Percentiles rank a stretch among this genome's conserved stretches.
Conservation (phyloP, 495 filamentous ascomycete genomes). For the Hypoxylon crocopeplum region DNA sequence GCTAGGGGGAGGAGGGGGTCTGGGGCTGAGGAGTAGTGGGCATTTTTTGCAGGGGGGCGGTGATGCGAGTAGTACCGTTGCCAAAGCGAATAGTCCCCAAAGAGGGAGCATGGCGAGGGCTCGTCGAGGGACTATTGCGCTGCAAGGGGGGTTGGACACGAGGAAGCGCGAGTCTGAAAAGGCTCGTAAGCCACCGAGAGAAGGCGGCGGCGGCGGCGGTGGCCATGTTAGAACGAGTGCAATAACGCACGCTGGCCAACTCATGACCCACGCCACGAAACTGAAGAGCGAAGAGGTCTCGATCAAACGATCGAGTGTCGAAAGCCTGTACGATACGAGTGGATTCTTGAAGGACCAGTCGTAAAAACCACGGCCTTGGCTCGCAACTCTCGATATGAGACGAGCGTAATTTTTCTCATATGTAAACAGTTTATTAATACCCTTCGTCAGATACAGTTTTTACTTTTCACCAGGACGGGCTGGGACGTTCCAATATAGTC, state of each 20-base stretch:
- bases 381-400: not conserved
- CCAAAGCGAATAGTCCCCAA: not conserved
- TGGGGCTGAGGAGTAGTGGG: not conserved
- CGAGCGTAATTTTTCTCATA: constrained; percentile 5
- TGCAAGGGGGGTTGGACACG: constrained; percentile 19
- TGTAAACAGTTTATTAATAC: constrained; percentile 20
- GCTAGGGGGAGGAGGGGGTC: too few species aligned
- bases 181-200: constrained; percentile 8
- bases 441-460: too few species aligned
- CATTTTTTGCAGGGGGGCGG: not conserved
- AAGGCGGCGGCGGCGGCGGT: constrained; percentile 9
- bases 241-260: constrained; percentile 9
- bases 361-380: too few species aligned
- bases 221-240: not conserved
- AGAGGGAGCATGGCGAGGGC: constrained; percentile 4
- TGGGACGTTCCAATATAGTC: constrained; percentile 6
- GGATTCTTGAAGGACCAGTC: constrained; percentile 49
- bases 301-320: constrained; percentile 22
- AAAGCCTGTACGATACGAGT: constrained; percentile 51
- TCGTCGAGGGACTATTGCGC: constrained; percentile 26
- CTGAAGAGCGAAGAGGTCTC: constrained; percentile 16
- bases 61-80: not conserved
- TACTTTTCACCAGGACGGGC: not conserved
- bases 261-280: constrained; percentile 17
- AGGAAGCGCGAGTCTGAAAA: constrained; percentile 14